phyloP scores from a whole-genome alignment of 2,329 filamentous ascomycete species.

The Aspergillus eucalypticola region DNA sequence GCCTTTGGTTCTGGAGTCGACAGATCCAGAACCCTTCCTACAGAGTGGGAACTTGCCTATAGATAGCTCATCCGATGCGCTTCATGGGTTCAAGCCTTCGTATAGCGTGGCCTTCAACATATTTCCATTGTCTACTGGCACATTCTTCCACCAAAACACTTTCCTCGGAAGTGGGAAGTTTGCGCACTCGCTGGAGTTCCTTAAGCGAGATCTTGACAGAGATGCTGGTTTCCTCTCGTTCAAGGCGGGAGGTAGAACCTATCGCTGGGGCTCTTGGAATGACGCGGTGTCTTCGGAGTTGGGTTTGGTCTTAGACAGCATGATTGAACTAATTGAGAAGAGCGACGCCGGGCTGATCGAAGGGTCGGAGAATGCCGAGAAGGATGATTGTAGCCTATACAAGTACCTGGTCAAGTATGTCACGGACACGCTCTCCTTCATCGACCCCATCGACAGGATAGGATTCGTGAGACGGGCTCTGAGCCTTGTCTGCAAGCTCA shows the following conservation, averaged over 20 bases:
- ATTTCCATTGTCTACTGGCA: constrained; percentile 50
- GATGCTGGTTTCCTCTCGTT: constrained; percentile 43
- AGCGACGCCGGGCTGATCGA: constrained; percentile 6
- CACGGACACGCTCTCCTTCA: constrained; percentile 52
- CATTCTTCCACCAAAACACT: constrained; percentile 57
- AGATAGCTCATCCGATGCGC: constrained; percentile 38
- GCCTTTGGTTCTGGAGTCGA: constrained; percentile 28
- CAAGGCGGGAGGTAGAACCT: constrained; percentile 31
- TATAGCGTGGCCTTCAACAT: constrained; percentile 58
- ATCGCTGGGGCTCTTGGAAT: constrained; percentile 57
- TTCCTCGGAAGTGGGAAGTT: constrained; percentile 62
- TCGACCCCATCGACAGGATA: constrained; percentile 56
- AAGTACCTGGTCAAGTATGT: constrained; percentile 53
- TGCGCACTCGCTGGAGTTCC: constrained; percentile 44
- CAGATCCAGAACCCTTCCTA: constrained; percentile 15
- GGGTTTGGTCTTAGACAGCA: constrained; percentile 35
- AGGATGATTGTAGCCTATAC: constrained; percentile 24
- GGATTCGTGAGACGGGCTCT: constrained; percentile 45
- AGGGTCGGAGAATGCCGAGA: constrained; percentile 11
- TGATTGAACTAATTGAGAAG: constrained; percentile 29
- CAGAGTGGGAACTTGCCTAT: constrained; percentile 4
- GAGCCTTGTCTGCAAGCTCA: constrained; percentile 40
- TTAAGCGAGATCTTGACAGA: constrained; percentile 47
- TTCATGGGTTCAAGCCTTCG: constrained; percentile 51
- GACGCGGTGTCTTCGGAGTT: constrained; percentile 55